Evolutionary conservation across 345 rosid genomes (phyloP).

Genomic region (Barbarea vulgaris): DNA sequence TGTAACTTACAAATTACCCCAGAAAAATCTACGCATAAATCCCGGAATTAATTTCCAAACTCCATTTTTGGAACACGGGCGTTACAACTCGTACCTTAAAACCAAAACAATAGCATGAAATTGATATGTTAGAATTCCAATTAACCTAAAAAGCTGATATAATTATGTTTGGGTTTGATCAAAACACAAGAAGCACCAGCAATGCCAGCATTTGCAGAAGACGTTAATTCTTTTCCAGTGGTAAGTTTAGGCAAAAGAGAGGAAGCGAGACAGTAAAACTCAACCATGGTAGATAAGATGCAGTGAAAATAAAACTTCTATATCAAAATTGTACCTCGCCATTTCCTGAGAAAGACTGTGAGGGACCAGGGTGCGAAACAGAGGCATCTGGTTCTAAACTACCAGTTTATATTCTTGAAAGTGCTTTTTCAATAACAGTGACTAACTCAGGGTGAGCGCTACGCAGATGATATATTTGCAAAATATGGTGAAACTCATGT

Average conservation of each 20-base stretch:
- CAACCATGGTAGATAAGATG: constrained; percentile 98
- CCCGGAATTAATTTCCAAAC: no score
- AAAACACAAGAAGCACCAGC: constrained; percentile 97
- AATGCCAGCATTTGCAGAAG: background rate
- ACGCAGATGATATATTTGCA: constrained; percentile 96
- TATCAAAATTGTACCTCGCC: constrained; percentile 57
- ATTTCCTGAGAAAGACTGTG: constrained; percentile 59
- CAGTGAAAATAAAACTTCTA: constrained; percentile 54
- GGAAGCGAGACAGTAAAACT: constrained; percentile 36
- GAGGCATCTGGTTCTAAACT: constrained; percentile 68
- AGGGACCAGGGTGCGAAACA: constrained; percentile 73
- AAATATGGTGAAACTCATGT: constrained; percentile 98
- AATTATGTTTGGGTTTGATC: no score
- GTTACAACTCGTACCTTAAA: no score
- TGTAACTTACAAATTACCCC: no score
- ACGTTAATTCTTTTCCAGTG: background rate
- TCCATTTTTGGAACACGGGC: no score
- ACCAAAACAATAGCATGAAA: no score
- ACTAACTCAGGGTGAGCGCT: constrained; percentile 82
- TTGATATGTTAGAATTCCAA: no score
- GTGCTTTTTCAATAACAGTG: constrained; percentile 81
- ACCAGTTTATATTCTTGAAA: constrained; percentile 81
- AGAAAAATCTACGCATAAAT: no score
- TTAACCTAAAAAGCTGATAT: no score
- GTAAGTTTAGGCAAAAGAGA: background rate